Evolutionary conservation across 176 grass and related monocot genomes (phyloP), one percentile per base, ranked within the genome.

Genomic region (Carex parvula): DNA sequence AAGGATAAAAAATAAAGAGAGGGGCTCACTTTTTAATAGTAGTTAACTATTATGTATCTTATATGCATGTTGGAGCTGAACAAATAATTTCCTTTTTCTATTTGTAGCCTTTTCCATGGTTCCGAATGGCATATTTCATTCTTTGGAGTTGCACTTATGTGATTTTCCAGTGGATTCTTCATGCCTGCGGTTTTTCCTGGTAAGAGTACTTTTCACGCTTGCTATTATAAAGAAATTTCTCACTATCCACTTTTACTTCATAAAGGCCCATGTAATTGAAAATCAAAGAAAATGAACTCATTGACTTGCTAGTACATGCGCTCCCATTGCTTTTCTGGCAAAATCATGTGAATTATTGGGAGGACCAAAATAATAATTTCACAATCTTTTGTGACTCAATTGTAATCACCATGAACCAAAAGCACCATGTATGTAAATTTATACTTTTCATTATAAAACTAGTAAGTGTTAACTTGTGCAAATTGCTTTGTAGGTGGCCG

Each of bases 121-220:
- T 93, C 64, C 30, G 87, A 74, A 85, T 93, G 29, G 18, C 86
- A 16, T 89, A 90, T 83, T 93, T 93, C 50, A 35, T 90, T 75
- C 60, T 89, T 20, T 93, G 89, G 91, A 90, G 86, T 22, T 90
- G 84, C 70, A 72, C 83, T 13, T 93, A 93, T 18, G 86, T 93
- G 37, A 79, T 87, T 64, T 71, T 87, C 61, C 89, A 89, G 60
- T 93, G 91, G 86, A 83, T 90, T 42, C 67, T 88, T 11, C 91
- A 90, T 78, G 42, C 22, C 24, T 93, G 87, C 64, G 89, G 91
- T 24, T 83, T 93, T 81, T 80, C 87, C 83, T 90, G 91, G 86
- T 93, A 71, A 83, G 84, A 30, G 16, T 82, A 30, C 16, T 64
- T 73, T 53, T 77, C 48, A 77, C 1, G 13, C 73, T 77, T 76